These are phyloP conservation scores for Nemania serpens DNA, from an alignment of 2,329 filamentous ascomycete genomes.

Conservation along the genomic window DNA sequence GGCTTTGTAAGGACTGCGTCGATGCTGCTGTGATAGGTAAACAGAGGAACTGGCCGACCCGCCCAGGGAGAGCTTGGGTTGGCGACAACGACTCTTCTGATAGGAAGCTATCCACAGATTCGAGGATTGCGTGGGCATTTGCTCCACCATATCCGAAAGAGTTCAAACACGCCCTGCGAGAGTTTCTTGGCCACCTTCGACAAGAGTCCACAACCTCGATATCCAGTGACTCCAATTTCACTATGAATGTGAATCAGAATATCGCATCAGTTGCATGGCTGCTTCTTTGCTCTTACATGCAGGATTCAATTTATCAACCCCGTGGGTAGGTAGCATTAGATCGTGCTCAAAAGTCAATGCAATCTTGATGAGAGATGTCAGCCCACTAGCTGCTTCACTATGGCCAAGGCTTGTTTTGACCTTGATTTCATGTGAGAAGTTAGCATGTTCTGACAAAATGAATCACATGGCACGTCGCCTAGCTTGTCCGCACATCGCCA, in stretches of 20 bases:
- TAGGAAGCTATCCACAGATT: background rate
- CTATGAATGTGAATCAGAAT: background rate
- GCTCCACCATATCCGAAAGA: slow-evolving; percentile 13
- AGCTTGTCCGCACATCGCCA: background rate
- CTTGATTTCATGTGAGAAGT: background rate
- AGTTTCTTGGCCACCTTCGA: background rate
- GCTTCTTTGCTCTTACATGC: background rate
- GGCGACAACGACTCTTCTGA: no score
- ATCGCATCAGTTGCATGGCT: background rate
- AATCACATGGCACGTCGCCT: no score
- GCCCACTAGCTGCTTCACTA: slow-evolving; percentile 5
- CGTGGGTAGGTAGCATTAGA: background rate
- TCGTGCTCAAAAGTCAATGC: background rate
- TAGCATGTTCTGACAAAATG: background rate
- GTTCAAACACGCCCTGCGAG: background rate
- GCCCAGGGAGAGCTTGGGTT: background rate
- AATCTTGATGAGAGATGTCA: slow-evolving; percentile 9
- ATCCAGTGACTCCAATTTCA: background rate
- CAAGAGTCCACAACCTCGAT: background rate
- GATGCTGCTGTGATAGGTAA: background rate
- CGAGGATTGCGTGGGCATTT: slow-evolving; percentile 11
- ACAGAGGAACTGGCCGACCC: background rate
- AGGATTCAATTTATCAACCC: slow-evolving; percentile 1
- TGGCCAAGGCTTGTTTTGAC: slow-evolving; percentile 13
- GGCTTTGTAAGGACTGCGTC: background rate